Conservation (phyloP, 2,329 filamentous ascomycete genomes). For the Cytospora piceicola region DNA sequence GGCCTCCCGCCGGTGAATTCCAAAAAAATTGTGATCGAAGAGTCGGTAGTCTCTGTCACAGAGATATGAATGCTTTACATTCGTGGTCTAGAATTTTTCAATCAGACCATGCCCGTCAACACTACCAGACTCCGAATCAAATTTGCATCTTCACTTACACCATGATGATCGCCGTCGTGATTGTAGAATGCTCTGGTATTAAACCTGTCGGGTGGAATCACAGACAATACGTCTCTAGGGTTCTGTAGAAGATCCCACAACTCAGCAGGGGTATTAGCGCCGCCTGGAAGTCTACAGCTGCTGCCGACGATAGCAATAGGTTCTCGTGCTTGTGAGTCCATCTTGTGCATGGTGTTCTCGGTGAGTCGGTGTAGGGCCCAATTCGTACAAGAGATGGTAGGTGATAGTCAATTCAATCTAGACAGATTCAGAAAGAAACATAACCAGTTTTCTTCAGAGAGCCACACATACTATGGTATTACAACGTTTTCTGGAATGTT, state of each 20-base stretch:
- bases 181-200: conserved; percentile 35
- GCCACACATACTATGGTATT: too few relatives aligned
- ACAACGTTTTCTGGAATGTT: too few relatives aligned
- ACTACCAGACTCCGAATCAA: too few relatives aligned
- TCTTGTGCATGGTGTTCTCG: too few relatives aligned
- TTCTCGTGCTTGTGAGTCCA: conserved; percentile 29
- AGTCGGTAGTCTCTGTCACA: background rate
- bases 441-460: too few relatives aligned
- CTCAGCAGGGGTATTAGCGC: conserved; percentile 39
- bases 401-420: too few relatives aligned
- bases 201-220: conserved; percentile 33
- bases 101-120: too few relatives aligned
- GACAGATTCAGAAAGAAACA: too few relatives aligned
- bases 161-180: conserved; percentile 35
- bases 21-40: conserved; percentile 37
- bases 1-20: conserved; percentile 33
- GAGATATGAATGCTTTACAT: background rate
- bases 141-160: too few relatives aligned
- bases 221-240: conserved; percentile 30
- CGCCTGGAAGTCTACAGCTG: conserved; percentile 45
- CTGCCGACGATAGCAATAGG: conserved; percentile 48
- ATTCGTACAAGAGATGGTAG: too few relatives aligned
- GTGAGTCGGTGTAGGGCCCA: too few relatives aligned
- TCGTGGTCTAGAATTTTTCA: too few relatives aligned
- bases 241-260: conserved; percentile 42